Base-by-base conservation (phyloP, 2,329 filamentous ascomycete genomes). In the Cladosporium phlei region DNA sequence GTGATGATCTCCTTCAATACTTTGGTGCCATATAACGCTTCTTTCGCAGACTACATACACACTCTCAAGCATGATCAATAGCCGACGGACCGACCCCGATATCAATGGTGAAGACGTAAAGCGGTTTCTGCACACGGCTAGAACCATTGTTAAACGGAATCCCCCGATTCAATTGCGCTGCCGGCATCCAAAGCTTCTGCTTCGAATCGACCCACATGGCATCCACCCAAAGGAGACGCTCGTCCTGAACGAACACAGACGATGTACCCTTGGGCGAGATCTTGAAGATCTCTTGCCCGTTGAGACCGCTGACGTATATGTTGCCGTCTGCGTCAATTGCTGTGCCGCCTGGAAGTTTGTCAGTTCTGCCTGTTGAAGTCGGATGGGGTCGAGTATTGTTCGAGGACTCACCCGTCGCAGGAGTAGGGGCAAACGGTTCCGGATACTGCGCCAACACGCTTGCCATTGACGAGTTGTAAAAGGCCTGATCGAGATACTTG, bases 321-420 rank as follows among this genome's bases (percentile, higher is more conserved):
- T 65, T 66, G 3, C 67, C 67, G 8, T 62, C 38, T 1, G 59
- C 64, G 44, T 68, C 67, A 29, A 68, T 68, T 3, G 66, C 63
- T 4, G 63, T 67, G 19, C 65, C 66, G 12, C 64, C 42, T 45
- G 14, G 3, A 4, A 16, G 1, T 39, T 4, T n/a, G 25, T 39
- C 37, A 39, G 24, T 21, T 5, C 16, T 29, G 22, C 10, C 24
- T 6, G 24, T 11, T 6, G 24, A 25, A 6, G 6, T 11, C 6
- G 11, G 24, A 19, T 20, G 5, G 5, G n/a, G 1, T 5, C 4
- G 14, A 27, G 12, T 16, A 4, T 27, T 2, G 1, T 45, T 5
- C 6, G 10, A 10, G 6, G 7, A 28, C 30, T 29, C 29, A 37
- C 42, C 65, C 1, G 65, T 69, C 3, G 58, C 59, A 2, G 66